Base-by-base conservation (phyloP, 805 yeast genomes). In the Wickerhamiella cacticola region DNA sequence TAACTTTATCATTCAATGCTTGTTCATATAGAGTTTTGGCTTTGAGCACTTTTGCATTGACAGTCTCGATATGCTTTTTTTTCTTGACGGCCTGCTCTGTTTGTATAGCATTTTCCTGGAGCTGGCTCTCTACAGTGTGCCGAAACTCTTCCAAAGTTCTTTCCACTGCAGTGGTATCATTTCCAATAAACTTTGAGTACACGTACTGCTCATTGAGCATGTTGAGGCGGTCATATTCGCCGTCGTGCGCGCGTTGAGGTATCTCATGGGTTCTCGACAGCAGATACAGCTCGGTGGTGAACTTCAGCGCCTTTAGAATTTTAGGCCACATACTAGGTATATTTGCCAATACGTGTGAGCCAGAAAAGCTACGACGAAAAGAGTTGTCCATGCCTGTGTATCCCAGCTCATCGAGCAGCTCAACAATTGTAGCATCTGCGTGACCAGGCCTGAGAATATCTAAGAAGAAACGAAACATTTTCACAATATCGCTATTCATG, bases 401-500 rank as follows among this genome's bases (percentile, higher is more conserved):
- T 25, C 25, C 26, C 5, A 36, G 41, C 9, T 36, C 25, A 36
- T 36, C 41, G 16, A 36, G 24, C 41, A 19, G 7, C 25, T 19
- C 25, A 3, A 36, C 9, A 13, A 36, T 36, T 9, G 24, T 22
- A 15, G 25, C 16, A 12, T n/a, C 25, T 9, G 24, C 9, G 36
- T 15, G 36, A 9, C 3, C 18, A 19, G 41, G 41, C 10, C 3
- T 8, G 25, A 16, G 9, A 10, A 36, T 18, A 10, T 10, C 25
- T 10, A 21, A 19, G 6, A 36, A 21, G 21, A 36, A 36, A 3
- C 21, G 3, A 36, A 36, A 36, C 41, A 36, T 36, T 19, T 36
- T 36, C n/a, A 21, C 5, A 25, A 36, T 36, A 36, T 36, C 41
- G 25, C 25, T 21, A 21, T 36, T 36, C 41, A 36, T 36, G 13